Evolutionary conservation across 768 basidiomycete genomes (phyloP).

Genomic region (Hericium rajendrae): DNA sequence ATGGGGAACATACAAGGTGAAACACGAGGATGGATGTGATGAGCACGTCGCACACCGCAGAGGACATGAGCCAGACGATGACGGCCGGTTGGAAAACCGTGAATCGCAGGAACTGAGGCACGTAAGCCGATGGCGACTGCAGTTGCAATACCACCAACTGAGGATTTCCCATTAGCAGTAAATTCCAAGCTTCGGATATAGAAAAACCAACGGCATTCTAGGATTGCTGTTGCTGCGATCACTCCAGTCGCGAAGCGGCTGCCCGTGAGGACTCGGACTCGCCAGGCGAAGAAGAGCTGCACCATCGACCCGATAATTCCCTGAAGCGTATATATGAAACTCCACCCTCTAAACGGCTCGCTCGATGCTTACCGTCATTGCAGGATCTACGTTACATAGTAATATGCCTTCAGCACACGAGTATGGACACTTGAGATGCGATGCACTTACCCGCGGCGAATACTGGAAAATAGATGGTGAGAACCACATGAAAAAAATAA

Average conservation of each 20-base stretch:
- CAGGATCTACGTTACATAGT: not conserved
- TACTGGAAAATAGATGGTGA: not conserved
- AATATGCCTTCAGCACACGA: not conserved
- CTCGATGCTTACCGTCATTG: slow-evolving; percentile 2
- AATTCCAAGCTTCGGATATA: not conserved
- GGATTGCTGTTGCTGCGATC: not conserved
- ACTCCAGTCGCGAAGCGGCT: not conserved
- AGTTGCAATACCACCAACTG: slow-evolving; percentile 14
- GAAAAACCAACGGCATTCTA: not conserved
- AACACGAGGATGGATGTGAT: slow-evolving; percentile 11
- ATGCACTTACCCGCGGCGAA: slow-evolving; percentile 1
- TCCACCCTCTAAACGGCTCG: not conserved
- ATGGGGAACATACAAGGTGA: slow-evolving; percentile 9
- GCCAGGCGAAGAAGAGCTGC: slow-evolving; percentile 8
- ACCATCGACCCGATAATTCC: slow-evolving; percentile 2
- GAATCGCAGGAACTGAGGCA: slow-evolving; percentile 7
- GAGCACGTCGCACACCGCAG: slow-evolving; percentile 6
- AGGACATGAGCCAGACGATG: slow-evolving; percentile 11
- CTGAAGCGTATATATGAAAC: not conserved
- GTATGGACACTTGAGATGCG: not conserved
- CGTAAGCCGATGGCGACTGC: slow-evolving; percentile 6
- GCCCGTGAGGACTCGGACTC: slow-evolving; percentile 1
- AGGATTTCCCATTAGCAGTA: not conserved
- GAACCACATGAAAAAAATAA: not conserved
- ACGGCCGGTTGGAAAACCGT: slow-evolving; percentile 7